Base-by-base conservation (phyloP, 106 monocot genomes). In the Apostasia shenzhenica region DNA sequence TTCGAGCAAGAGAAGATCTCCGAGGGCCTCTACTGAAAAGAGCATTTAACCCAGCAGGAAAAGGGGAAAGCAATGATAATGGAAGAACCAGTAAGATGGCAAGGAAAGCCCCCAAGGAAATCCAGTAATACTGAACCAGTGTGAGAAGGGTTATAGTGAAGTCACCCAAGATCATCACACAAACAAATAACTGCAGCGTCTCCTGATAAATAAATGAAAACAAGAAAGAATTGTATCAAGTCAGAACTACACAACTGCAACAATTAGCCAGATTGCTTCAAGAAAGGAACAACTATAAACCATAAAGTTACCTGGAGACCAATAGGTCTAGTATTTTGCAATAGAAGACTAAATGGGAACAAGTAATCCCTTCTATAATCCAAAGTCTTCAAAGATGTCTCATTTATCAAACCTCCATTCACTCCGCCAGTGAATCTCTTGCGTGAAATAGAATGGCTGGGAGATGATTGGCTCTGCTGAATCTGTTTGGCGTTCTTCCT, bases 31-130 rank as follows among this genome's bases (percentile, higher is more conserved):
- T 76, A 77, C 94, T 91, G 54, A 94, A 91, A 76, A 91, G 85
- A 71, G 94, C 88, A 81, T 94, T 88, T 66, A 94, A 43, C 63
- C 94, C 91, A 79, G 91, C 88, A 49, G 91, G 91, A 75, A 94
- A 88, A 8, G 94, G 83, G 58, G 85, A 88, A 9, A 94, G 76
- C 67, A 91, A 80, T 12, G 94, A 85, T 69, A 94, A 68, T 2
- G 94, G 94, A 69, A 88, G 91, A 72, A 94, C 69, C 68, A 94
- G 77, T 68, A 94, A 77, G 48, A 91, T 75, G 54, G 71, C 83
- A 83, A 94, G 85, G 75, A 94, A 91, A 71, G 83, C 75, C n/a
- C 79, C 88, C 66, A 94, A 76, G 56, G 91, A 94, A 38, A 91
- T 88, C 94, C 94, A 94, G 67, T 88, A 94, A 60, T 75, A 91